phyloP scores from a whole-genome alignment of 2,329 filamentous ascomycete genomes.

The Neoarthrinium moseri region DNA sequence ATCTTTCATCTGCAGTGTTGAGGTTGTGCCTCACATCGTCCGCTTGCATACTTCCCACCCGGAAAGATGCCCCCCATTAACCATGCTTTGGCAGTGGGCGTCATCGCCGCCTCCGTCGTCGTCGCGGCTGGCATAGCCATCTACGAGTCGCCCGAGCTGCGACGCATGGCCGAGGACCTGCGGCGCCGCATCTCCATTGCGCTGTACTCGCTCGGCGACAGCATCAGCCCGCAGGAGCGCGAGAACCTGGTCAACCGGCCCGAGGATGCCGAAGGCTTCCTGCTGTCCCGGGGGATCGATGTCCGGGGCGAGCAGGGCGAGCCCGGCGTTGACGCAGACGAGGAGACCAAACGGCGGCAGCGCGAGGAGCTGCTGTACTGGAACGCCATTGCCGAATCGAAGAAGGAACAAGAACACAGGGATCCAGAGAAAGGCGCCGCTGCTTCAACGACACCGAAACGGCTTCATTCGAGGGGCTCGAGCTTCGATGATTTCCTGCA shows the following conservation, averaged over 20 bases:
- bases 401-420: conserved; percentile 28
- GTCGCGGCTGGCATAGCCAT: conserved; percentile 58
- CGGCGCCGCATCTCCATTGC: conserved; percentile 61
- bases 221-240: conserved; percentile 46
- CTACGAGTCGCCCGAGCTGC: conserved; percentile 64
- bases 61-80: conserved; percentile 53
- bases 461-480: conserved; percentile 30
- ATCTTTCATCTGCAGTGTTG: not conserved
- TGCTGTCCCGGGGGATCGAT: conserved; percentile 46
- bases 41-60: not conserved
- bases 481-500: conserved; percentile 61
- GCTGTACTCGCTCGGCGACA: conserved; percentile 58
- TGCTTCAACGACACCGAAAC: conserved; percentile 13
- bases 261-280: conserved; percentile 64
- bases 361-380: conserved; percentile 66
- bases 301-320: conserved; percentile 30
- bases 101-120: conserved; percentile 56
- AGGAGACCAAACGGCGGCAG: conserved; percentile 59
- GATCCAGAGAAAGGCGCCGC: conserved; percentile 24
- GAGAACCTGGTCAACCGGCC: conserved; percentile 63
- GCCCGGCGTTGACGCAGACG: conserved; percentile 58
- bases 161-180: conserved; percentile 59
- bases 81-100: conserved; percentile 55
- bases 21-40: not conserved
- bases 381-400: conserved; percentile 51